Evolutionary conservation across 495 filamentous ascomycete genomes (phyloP).

Genomic region (Coniosporium apollinis): DNA sequence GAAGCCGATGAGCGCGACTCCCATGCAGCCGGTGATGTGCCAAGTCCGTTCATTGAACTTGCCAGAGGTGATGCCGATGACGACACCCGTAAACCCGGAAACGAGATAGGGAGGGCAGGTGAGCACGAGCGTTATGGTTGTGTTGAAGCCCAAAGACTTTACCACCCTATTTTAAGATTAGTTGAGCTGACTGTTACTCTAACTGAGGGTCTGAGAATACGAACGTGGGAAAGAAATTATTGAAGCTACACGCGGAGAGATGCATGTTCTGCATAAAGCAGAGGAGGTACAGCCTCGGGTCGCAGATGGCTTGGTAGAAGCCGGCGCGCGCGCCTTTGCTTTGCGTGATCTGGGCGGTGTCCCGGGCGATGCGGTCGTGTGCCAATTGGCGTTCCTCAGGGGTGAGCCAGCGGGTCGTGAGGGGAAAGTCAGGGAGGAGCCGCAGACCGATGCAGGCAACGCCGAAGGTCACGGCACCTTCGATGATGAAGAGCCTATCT

Average conservation of each 20-base stretch:
- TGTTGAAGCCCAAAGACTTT: constrained; percentile 32
- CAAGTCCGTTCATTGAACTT: constrained; percentile 31
- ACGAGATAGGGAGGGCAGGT: constrained; percentile 36
- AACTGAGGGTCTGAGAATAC: too few species aligned
- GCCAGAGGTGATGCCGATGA: constrained; percentile 28
- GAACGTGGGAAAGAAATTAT: constrained; percentile 39
- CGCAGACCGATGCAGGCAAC: constrained; percentile 23
- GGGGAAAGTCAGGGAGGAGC: constrained; percentile 7
- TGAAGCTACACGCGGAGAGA: constrained; percentile 26
- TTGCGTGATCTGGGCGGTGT: constrained; percentile 15
- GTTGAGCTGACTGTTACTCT: too few species aligned
- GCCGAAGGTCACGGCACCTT: constrained; percentile 27
- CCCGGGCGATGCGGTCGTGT: constrained; percentile 14
- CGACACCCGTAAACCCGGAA: constrained; percentile 23
- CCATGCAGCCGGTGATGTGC: constrained; percentile 28
- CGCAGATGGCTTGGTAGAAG: constrained; percentile 20
- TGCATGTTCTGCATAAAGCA: constrained; percentile 16
- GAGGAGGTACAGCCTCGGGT: constrained; percentile 26
- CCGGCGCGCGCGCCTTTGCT: constrained; percentile 18
- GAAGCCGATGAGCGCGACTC: constrained; percentile 33
- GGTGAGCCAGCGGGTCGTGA: constrained; percentile 7
- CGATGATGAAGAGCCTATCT: constrained; percentile 12
- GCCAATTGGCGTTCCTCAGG: constrained; percentile 4
- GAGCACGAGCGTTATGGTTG: constrained; percentile 33
- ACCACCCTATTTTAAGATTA: too few species aligned